Base-by-base conservation (phyloP, 2,329 filamentous ascomycete species). In the Trichoderma polysporum region DNA sequence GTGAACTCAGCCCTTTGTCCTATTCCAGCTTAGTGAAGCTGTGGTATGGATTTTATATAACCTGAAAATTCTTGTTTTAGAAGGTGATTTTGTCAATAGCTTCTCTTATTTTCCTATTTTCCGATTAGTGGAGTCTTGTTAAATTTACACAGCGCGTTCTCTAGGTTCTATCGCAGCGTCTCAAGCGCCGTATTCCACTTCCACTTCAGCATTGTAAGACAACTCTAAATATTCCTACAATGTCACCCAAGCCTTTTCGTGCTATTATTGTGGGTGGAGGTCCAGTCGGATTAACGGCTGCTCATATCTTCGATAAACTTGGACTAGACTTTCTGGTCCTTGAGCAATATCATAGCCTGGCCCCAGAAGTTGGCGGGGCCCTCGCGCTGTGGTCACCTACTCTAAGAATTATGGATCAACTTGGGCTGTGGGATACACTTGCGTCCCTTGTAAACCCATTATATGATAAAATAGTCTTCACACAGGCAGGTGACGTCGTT, bases 231-330 rank as follows among this genome's bases (percentile, higher is more conserved):
- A 45, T 10, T 19, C 10, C 41, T 10, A 22, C 19, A 10, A 45
- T 45, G 41, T 45, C 41, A 0, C 22, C 41, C 41, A 22, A 45
- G 41, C 19, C 41, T 8, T 19, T 45, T 45, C 41, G n/a, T 45
- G 72, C 69, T 17, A 74, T 78, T 57, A 71, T 78, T 39, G 62
- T 78, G 29, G 76, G 76, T 49, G 73, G 72, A 19, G 76, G 76
- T 17, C 73, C 74, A 9, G 68, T 69, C 6, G 76, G 76, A 1
- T 58, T 78, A 2, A 70, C 70, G 6, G 70, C 75, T 5, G 76
- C 76, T 1, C 75, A 77, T 52, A 70, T 72, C 35, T 72, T 79
- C 2, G n/a, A 65, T 35, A 68, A 69, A 1, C 77, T 77, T 1
- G 75, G 74, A 4, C 73, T 76, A 41, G 75, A 76, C 60, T 75